Base-by-base conservation (phyloP, 441 rosid species). In the Viola pubescens region DNA sequence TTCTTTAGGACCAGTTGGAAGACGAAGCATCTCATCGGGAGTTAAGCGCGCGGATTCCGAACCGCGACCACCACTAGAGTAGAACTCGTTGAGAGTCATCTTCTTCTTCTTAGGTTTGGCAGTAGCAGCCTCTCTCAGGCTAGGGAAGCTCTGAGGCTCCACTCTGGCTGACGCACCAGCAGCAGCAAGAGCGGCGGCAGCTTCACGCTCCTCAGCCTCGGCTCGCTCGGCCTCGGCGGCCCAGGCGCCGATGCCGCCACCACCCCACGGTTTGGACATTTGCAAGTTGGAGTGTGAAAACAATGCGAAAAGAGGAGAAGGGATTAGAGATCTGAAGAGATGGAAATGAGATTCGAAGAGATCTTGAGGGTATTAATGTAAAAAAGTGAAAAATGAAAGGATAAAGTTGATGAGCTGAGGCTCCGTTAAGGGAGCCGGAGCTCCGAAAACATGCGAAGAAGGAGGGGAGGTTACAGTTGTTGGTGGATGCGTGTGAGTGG, bases 1-100 rank as follows among this genome's bases (percentile, higher is more conserved):
- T 58, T 94, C 89, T 61, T 81, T 86, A 7, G 98, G 98, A 40
- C 91, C 89, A 10, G 97, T 88, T 6, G 97, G 98, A 7, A 94
- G 89, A 59, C 79, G 84, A 67, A 79, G 60, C 86, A 82, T 80
- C 81, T 90, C 96, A 7, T 86, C 85, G 4, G 80, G 83, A 3
- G 96, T 89, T 53, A 86, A 72, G 45, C 88, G 82, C 66, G 48
- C 67, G 62, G 64, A 52, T 14, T 78, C 78, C 0, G 42, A n/a
- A 2, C 44, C 62, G 3, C 59, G 58, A 9, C 72, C 62, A 9
- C 54, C 61, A 6, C 42, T 7, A 9, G 77, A 56, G 47, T 77
- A 38, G 54, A 87, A 90, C 66, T 77, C 92, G 3, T 60, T 79
- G 6, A 82, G 81, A n/a, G 76, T 45, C 86, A 78, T 84, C 77